Evolutionary conservation across 2,329 filamentous ascomycete species (phyloP).

Genomic region (Coleophoma cylindrospora): DNA sequence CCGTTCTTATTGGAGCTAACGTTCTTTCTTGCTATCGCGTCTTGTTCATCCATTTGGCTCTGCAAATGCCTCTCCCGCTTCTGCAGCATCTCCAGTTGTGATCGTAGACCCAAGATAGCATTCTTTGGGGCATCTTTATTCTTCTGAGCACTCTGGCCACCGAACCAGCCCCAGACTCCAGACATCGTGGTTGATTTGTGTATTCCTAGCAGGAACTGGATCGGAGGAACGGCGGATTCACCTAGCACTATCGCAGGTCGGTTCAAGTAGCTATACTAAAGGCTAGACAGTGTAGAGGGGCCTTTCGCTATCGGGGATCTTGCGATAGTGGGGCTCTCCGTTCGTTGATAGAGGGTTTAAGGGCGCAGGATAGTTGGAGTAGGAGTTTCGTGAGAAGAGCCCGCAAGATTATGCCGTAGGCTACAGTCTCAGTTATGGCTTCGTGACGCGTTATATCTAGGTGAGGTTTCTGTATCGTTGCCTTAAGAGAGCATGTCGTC

Average conservation of each 20-base stretch:
- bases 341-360: background rate
- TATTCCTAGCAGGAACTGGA: background rate
- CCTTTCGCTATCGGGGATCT: conserved; percentile 14
- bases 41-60: conserved; percentile 90
- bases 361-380: too few relatives aligned
- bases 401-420: too few relatives aligned
- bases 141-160: conserved; percentile 75
- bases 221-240: too few relatives aligned
- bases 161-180: conserved; percentile 84
- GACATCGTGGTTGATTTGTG: conserved; percentile 43
- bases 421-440: background rate
- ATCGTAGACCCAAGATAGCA: conserved; percentile 82
- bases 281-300: background rate
- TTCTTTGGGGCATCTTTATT: conserved; percentile 95
- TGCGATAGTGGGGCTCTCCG: conserved; percentile 19
- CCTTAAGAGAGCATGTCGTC: background rate
- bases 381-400: too few relatives aligned
- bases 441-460: conserved; percentile 6
- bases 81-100: conserved; percentile 94
- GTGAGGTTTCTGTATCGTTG: conserved; percentile 2
- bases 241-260: too few relatives aligned
- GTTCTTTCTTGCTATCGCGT: conserved; percentile 81
- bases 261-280: too few relatives aligned
- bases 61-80: conserved; percentile 92
- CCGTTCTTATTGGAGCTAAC: conserved; percentile 86